Percentiles rank a stretch among this genome's conserved stretches.
phyloP scores from a whole-genome alignment of 1,284 basidiomycete genomes.

The Sanghuangporus baumii region DNA sequence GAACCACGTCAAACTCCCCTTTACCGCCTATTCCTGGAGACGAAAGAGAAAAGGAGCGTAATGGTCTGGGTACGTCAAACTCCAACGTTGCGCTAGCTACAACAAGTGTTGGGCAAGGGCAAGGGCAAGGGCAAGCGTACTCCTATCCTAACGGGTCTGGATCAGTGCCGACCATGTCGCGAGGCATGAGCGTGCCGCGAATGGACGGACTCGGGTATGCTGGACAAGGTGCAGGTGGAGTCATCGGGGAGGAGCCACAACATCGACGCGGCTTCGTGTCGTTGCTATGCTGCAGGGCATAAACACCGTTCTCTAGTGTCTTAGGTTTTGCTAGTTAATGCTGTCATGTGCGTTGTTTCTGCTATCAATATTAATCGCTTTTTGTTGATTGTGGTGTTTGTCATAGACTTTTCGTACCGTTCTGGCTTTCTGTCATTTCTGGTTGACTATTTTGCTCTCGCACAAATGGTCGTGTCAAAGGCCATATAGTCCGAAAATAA shows the following conservation, averaged over 20 bases:
- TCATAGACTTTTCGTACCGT: no score
- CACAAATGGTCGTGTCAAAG: no score
- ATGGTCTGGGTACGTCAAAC: constrained; percentile 8
- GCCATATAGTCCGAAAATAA: no score
- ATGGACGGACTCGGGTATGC: constrained; percentile 13
- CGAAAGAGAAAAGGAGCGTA: constrained; percentile 3
- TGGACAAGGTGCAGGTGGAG: constrained; percentile 1
- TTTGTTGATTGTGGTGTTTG: no score
- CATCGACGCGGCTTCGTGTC: constrained; percentile 8
- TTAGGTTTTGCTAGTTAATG: neutral
- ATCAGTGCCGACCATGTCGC: constrained; percentile 12
- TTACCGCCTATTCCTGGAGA: constrained; percentile 16
- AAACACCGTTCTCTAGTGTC: neutral
- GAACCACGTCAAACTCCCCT: constrained; percentile 16
- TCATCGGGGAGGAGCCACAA: constrained; percentile 10
- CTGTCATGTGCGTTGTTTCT: neutral
- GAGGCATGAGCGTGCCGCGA: constrained; percentile 14
- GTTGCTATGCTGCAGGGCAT: constrained; percentile 14
- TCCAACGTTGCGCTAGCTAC: constrained; percentile 13
- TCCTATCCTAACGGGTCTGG: constrained; percentile 2
- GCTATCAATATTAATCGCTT: neutral
- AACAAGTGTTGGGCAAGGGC: neutral
- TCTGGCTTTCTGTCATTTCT: no score
- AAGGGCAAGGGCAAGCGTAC: neutral
- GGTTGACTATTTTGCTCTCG: no score